Conservation (phyloP, 23 red algal species). For the Rhodosorus marinus region DNA sequence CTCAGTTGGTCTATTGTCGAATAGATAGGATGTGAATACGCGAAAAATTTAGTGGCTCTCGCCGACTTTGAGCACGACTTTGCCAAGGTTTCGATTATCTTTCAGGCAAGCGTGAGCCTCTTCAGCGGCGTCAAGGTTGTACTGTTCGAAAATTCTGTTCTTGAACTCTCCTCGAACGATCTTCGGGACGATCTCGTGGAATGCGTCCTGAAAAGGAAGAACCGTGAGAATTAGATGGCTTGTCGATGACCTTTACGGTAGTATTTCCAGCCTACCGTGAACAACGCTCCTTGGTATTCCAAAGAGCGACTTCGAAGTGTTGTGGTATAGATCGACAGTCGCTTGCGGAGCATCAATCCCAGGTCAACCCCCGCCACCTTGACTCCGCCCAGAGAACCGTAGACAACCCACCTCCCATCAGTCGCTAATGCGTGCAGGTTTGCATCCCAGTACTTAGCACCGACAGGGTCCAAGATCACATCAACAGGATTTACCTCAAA, state of each 20-base stretch:
- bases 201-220: not conserved
- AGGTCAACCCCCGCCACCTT: not conserved
- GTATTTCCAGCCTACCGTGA: too few relatives aligned
- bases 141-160: not conserved
- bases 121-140: not conserved
- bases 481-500: not conserved
- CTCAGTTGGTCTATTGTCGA: too few relatives aligned
- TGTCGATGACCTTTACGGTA: too few relatives aligned
- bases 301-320: slow-evolving; percentile 2
- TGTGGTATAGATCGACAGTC: slow-evolving; percentile 1
- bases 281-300: slow-evolving; percentile 2
- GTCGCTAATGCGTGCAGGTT: not conserved
- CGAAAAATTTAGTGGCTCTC: not conserved
- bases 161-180: not conserved
- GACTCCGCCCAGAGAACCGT: slow-evolving; percentile 5
- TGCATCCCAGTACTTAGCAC: slow-evolving; percentile 1
- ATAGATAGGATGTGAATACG: not conserved
- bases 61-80: not conserved
- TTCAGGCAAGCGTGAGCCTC: not conserved
- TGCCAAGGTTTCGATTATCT: not conserved
- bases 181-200: not conserved
- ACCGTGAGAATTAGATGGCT: too few relatives aligned
- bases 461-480: slow-evolving; percentile 11
- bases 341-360: slow-evolving; percentile 1
- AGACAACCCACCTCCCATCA: slow-evolving; percentile 8